Evolutionary conservation across 2,329 filamentous ascomycete genomes (phyloP).

Genomic region (Basipetospora sp.): DNA sequence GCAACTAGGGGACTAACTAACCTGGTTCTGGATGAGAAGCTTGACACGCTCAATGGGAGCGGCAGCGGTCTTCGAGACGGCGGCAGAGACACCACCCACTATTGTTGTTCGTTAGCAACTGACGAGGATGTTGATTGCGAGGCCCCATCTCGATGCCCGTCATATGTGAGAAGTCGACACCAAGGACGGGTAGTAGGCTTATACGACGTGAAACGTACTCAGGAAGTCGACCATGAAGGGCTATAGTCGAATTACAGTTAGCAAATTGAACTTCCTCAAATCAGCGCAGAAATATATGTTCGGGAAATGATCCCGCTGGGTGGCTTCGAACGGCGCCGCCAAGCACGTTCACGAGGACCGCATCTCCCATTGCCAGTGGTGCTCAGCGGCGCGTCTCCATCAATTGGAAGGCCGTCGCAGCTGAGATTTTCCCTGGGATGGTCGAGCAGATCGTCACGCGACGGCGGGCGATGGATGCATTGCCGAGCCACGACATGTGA

Average conservation of each 20-base stretch:
- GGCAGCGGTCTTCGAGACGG: constrained; percentile 99
- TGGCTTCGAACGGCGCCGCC: too few species aligned
- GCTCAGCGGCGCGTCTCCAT: too few species aligned
- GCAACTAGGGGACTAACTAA: constrained; percentile 33
- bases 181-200: too few species aligned
- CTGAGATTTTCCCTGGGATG: too few species aligned
- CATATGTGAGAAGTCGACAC: too few species aligned
- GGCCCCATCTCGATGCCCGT: too few species aligned
- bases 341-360: too few species aligned
- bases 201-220: constrained; percentile 56
- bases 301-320: too few species aligned
- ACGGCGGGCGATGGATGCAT: constrained; percentile 5
- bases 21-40: constrained; percentile 99
- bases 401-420: too few species aligned
- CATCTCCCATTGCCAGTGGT: too few species aligned
- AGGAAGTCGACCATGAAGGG: constrained; percentile 96
- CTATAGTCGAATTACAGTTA: constrained; percentile 32
- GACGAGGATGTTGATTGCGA: background rate
- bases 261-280: constrained; percentile 12
- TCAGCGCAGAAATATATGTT: too few species aligned
- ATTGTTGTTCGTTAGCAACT: constrained; percentile 13
- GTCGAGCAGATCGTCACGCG: too few species aligned
- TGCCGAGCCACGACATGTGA: background rate
- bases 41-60: constrained; percentile 99
- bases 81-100: constrained; percentile 99